Evolutionary conservation across 2,329 filamentous ascomycete genomes (phyloP).

Genomic region (Fusarium denticulatum): DNA sequence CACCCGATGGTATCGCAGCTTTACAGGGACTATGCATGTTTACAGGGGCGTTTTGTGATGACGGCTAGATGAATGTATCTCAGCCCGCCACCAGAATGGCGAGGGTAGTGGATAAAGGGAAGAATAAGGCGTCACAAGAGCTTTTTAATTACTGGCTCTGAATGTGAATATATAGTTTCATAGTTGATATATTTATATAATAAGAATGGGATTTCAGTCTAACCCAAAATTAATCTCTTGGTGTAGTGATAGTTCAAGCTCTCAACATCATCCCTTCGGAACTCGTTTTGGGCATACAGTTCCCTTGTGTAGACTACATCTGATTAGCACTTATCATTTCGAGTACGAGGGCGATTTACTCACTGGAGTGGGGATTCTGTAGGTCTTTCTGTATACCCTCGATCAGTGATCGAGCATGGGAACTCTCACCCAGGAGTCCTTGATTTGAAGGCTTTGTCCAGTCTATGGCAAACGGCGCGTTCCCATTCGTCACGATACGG

Average conservation of each 20-base stretch:
- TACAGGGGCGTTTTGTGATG: neutral
- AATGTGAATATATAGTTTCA: neutral
- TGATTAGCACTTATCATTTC: neutral
- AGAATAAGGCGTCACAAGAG: accelerated
- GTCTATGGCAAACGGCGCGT: neutral
- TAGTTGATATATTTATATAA: accelerated
- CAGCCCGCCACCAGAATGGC: neutral
- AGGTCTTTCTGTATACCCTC: neutral
- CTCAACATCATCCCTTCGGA: neutral
- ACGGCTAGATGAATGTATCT: neutral
- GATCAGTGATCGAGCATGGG: neutral
- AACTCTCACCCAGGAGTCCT: neutral
- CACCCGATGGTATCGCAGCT: neutral
- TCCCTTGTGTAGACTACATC: neutral
- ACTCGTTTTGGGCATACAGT: neutral
- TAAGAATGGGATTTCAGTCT: neutral
- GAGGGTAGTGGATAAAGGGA: accelerated
- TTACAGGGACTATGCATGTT: neutral
- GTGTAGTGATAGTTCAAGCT: neutral
- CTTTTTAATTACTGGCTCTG: accelerated
- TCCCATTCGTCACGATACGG: neutral
- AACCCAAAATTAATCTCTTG: neutral
- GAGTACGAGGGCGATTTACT: accelerated
- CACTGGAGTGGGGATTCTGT: neutral
- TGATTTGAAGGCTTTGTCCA: neutral